Percentiles rank a stretch among this genome's conserved stretches.
These are phyloP conservation scores for Trichosporon sp. DNA, from an alignment of 1,284 basidiomycete species.

Conservation along the genomic window DNA sequence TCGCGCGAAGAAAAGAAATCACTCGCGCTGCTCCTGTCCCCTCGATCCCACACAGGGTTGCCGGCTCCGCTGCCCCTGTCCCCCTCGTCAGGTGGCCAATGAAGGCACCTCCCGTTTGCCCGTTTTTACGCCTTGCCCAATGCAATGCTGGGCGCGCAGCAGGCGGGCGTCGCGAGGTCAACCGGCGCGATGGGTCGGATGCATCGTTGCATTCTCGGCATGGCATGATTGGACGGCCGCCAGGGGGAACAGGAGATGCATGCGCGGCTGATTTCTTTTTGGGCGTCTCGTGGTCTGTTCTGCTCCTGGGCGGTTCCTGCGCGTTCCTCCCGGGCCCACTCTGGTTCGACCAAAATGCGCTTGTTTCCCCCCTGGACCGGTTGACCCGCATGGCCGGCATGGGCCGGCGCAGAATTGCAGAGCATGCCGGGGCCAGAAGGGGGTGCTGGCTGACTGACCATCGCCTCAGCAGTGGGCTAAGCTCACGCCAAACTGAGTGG, in stretches of 20 bases:
- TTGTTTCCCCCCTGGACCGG: neutral
- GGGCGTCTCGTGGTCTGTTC: neutral
- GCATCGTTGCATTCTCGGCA: neutral
- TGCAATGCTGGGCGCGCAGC: neutral
- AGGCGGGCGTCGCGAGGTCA: neutral
- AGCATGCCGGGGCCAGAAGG: no score
- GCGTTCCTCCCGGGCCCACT: constrained; percentile 6
- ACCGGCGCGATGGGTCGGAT: neutral
- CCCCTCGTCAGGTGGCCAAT: neutral
- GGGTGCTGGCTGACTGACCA: no score
- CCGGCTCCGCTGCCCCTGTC: neutral
- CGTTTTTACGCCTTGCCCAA: neutral
- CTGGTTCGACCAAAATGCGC: neutral
- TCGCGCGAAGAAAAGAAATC: neutral
- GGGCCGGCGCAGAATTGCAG: no score
- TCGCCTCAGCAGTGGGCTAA: neutral
- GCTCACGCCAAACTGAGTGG: neutral
- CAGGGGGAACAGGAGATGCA: neutral
- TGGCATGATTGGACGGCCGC: neutral
- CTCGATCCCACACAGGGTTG: neutral
- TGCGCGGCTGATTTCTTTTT: constrained; percentile 12
- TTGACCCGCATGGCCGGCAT: no score
- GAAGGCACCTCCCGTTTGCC: neutral
- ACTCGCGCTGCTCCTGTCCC: neutral
- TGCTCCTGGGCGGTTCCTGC: no score